Base-by-base conservation (phyloP, 129 eudicot genomes). In the Artemisia annua region DNA sequence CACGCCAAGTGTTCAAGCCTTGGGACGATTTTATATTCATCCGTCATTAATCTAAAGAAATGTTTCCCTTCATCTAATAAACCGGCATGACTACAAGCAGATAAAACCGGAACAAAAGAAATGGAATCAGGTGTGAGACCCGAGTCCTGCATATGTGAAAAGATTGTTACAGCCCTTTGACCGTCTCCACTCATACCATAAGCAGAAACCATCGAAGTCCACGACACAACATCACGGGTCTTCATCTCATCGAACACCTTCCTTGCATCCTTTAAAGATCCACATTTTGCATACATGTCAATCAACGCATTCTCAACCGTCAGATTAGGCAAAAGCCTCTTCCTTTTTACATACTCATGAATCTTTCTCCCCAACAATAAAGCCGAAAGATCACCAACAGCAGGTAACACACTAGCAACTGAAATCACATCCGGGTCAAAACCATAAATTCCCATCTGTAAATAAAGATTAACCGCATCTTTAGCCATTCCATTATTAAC, bases 81-180 rank as follows among this genome's bases (percentile, higher is more conserved):
- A 26, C 98, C 98, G 56, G 95, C 89, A 67, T 92, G 98, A 84
- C 98, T 92, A 79, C 98, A 92, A 48, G 97, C 91, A 9, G 97
- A 88, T n/a, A 91, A 80, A 64, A 91, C 79, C 0, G 91, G 82
- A 50, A 91, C 96, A 56, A 91, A 88, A 1, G 96, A 91, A 63
- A 91, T 87, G 52, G 96, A 87, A 84, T 92, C 98, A 12, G 96
- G 96, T 11, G 60, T 59, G 14, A 85, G 67, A 63, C 95, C 95
- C 0, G 85, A 82, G 11, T 66, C 77, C 70, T 14, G 83, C 93
- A 88, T 91, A 51, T 77, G 63, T 3, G 83, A 71, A 71, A 92
- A 92, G 11, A 92, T 44, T 3, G 74, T 70, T 5, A 85, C 76
- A 19, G 95, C 98, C 28, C 70, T 82, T 19, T 67, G 75, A 79